Base-by-base conservation (phyloP, 257 asterid genomes). In the Jacaranda copaia region DNA sequence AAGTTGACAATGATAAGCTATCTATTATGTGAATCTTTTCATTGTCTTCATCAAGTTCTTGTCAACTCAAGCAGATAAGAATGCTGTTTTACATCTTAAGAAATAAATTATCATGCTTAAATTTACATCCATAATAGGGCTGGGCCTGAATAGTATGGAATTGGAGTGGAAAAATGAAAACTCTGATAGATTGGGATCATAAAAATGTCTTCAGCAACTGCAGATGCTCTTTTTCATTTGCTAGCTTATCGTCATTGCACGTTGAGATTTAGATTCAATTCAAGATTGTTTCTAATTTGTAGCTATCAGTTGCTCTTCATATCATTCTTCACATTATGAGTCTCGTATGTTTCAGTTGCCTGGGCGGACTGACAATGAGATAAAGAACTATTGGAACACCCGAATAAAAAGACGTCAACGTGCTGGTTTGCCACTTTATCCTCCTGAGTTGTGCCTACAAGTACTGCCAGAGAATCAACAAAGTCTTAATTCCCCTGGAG, bases 351-450 rank as follows among this genome's bases (percentile, higher is more conserved):
- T 79, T 77, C 85, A 89, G 93, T 74, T 89, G 87, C 93, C 90
- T 11, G 93, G 93, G 75, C 83, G 93, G 70, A 87, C 93, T 20
- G 93, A 89, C 79, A 89, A 89, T 81, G 93, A 89, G 85, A 87
- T 89, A 80, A 89, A 89, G 80, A 89, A 89, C 84, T 89, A 84
- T 49, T 89, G 93, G 93, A 89, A 89, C 64, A 87, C 93, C 71
- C 81, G 93, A 62, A 82, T 87, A 70, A 89, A 89, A 87, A 89
- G 93, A 49, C 90, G 85, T 61, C 93, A 87, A 73, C 93, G 93
- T 52, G 90, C 91, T 4, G 93, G 93, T 67, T 82, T 87, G 75
- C 93, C 91, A 48, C 87, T 89, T 59, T 89, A 89, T 81, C 91
- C 93, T 65, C 81, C 89, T 74, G 91, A 87, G 61, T 59, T 89